phyloP scores from a whole-genome alignment of 805 yeast species.

The Candida palmyrensis region DNA sequence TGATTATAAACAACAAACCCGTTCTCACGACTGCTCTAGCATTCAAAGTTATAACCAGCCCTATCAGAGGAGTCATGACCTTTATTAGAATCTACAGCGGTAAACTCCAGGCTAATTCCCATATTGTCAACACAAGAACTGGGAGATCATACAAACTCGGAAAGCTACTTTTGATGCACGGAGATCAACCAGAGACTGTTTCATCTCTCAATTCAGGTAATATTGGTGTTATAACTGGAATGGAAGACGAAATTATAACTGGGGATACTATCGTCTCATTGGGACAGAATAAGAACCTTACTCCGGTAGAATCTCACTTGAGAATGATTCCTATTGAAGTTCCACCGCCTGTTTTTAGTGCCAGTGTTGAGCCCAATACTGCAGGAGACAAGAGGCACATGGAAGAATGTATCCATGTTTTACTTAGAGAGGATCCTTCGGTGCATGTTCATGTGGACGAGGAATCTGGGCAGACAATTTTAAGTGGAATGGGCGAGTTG shows the following conservation, averaged over 20 bases:
- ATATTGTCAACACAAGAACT: constrained; percentile 63
- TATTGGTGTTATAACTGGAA: constrained; percentile 84
- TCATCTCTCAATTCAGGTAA: constrained; percentile 63
- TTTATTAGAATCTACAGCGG: constrained; percentile 91
- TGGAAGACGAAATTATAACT: constrained; percentile 65
- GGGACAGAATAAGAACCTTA: constrained; percentile 42
- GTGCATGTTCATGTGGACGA: constrained; percentile 67
- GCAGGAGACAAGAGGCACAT: constrained; percentile 74
- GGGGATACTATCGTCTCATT: constrained; percentile 86
- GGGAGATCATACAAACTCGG: constrained; percentile 63
- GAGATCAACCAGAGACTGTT: constrained; percentile 77
- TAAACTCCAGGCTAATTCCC: constrained; percentile 53
- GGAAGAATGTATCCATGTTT: constrained; percentile 59
- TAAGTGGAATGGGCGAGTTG: constrained; percentile 96
- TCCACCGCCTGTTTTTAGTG: constrained; percentile 92
- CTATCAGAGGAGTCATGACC: constrained; percentile 75
- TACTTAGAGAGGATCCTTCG: constrained; percentile 90
- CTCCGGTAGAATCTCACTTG: constrained; percentile 38
- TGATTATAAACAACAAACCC: constrained; percentile 51
- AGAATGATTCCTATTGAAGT: constrained; percentile 69
- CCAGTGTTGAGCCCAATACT: constrained; percentile 76
- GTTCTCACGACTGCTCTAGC: constrained; percentile 74
- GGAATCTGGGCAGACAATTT: constrained; percentile 81
- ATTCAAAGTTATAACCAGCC: constrained; percentile 86
- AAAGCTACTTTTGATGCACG: constrained; percentile 79